Conservation (phyloP, 371 early-diverging fungal genomes). For the Mucor irregularis region DNA sequence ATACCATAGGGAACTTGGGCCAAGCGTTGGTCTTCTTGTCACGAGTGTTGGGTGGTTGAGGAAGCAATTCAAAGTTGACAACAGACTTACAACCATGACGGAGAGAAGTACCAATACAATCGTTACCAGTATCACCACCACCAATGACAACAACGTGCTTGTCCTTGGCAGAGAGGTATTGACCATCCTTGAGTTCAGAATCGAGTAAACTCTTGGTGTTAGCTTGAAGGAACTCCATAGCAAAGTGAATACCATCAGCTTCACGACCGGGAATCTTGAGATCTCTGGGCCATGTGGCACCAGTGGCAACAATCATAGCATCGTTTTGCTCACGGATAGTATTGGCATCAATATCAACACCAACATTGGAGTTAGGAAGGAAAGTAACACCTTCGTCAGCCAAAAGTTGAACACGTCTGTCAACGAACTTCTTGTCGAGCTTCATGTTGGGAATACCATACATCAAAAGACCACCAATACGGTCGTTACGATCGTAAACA, state of each 20-base stretch:
- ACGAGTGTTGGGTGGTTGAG: conserved; percentile 83
- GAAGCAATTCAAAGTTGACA: conserved; percentile 94
- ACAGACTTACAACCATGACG: conserved; percentile 92
- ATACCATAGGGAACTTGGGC: conserved; percentile 94
- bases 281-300: conserved; percentile 97
- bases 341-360: conserved; percentile 74
- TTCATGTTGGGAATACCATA: conserved; percentile 99
- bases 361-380: conserved; percentile 84
- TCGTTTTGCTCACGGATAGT: conserved; percentile 71
- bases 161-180: conserved; percentile 84
- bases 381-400: conserved; percentile 91
- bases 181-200: conserved; percentile 68
- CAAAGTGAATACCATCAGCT: conserved; percentile 92
- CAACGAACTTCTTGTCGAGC: conserved; percentile 93
- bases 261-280: conserved; percentile 86
- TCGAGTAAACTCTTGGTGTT: conserved; percentile 89
- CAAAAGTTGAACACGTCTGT: conserved; percentile 90
- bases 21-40: conserved; percentile 88
- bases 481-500: conserved; percentile 95
- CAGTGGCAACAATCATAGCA: conserved; percentile 87
- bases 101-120: conserved; percentile 93
- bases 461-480: conserved; percentile 94
- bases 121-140: conserved; percentile 97
- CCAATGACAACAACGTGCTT: conserved; percentile 96
- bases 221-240: conserved; percentile 94